Percentiles rank a stretch among this genome's conserved stretches.
These are phyloP conservation scores for Phlebiopsis flavidoalba DNA, from an alignment of 768 basidiomycete species.

Conservation along the genomic window DNA sequence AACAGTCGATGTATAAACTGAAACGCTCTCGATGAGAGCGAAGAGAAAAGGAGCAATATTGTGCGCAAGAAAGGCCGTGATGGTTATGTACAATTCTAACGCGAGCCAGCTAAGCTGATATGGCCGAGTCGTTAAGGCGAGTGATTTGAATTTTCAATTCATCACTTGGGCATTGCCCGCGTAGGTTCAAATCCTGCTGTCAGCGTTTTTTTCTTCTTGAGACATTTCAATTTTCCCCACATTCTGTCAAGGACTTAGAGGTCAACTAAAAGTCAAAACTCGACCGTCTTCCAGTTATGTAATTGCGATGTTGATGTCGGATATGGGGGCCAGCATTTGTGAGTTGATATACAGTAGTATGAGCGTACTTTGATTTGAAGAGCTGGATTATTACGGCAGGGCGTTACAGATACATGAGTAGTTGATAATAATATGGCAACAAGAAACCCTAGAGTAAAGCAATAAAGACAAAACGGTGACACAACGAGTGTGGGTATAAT, in stretches of 20 bases:
- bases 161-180: slow-evolving; percentile 87
- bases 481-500: neutral
- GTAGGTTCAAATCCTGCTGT: slow-evolving; percentile 91
- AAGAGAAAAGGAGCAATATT: neutral
- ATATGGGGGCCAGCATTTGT: too few species aligned
- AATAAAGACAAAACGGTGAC: neutral
- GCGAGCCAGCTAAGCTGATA: slow-evolving; percentile 37
- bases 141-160: slow-evolving; percentile 70
- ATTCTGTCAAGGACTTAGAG: too few species aligned
- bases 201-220: slow-evolving; percentile 43
- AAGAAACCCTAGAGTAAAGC: neutral
- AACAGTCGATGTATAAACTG: neutral
- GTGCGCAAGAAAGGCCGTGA: neutral
- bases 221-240: too few species aligned
- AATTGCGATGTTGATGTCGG: too few species aligned
- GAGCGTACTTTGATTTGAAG: too few species aligned
- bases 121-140: slow-evolving; percentile 94
- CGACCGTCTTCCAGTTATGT: too few species aligned
- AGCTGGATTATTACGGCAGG: neutral
- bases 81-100: neutral
- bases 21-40: neutral
- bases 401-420: neutral
- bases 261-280: too few species aligned
- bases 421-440: neutral
- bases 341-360: too few species aligned